phyloP scores from a whole-genome alignment of 2,329 filamentous ascomycete genomes.

The Achaetomium macrosporum region DNA sequence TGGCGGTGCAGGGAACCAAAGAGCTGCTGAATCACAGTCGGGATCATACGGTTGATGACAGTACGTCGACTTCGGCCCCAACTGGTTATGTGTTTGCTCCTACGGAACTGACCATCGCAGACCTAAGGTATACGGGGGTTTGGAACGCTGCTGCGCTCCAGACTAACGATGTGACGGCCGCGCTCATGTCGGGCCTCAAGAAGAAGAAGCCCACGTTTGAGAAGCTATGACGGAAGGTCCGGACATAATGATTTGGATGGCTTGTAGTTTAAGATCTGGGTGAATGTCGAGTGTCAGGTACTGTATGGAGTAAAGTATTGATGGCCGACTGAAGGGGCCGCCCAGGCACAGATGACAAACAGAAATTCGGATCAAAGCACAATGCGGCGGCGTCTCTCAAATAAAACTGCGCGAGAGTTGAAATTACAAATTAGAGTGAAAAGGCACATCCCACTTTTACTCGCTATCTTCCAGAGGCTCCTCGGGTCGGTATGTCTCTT shows the following conservation, averaged over 20 bases:
- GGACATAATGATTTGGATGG: background rate
- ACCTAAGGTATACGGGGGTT: constrained; percentile 72
- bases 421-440: background rate
- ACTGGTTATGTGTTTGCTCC: background rate
- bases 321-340: background rate
- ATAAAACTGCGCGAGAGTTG: background rate
- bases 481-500: constrained; percentile 31
- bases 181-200: constrained; percentile 68
- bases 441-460: background rate
- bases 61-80: constrained; percentile 40
- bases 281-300: background rate
- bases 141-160: constrained; percentile 87
- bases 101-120: constrained; percentile 32
- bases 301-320: too few relatives aligned
- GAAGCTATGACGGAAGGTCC: constrained; percentile 57
- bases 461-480: constrained; percentile 25
- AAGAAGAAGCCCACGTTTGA: constrained; percentile 77
- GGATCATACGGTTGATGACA: constrained; percentile 72
- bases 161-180: constrained; percentile 67
- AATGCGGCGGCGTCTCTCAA: too few relatives aligned
- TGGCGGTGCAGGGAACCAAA: constrained; percentile 84
- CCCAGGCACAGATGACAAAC: too few relatives aligned
- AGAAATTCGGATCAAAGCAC: too few relatives aligned
- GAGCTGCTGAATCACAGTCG: constrained; percentile 76
- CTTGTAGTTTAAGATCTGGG: background rate